Evolutionary conservation across 129 eudicot species (phyloP), one percentile per base, ranked within the genome.

Genomic region (Calendula officinalis): DNA sequence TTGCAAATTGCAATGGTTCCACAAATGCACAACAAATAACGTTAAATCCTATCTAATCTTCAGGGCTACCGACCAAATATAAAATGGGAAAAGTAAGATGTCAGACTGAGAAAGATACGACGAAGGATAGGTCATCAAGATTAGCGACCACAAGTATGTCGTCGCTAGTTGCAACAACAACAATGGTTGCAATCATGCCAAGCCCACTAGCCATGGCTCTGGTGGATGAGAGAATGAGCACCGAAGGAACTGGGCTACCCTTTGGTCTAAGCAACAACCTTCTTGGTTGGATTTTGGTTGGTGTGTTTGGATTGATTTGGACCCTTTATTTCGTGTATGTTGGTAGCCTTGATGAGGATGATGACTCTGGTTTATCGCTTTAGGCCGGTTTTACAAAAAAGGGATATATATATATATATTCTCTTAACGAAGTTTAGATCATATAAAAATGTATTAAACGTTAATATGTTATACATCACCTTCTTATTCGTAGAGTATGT

Each of bases 221-320:
- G 34, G 98, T 92, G 76, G 98, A 92, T 22, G 98, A 92, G 75
- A 92, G 98, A 72, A 78, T 92, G 96, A 92, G 95, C 83, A 85
- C 95, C 7, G 96, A 92, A 71, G 98, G 98, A 62, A 88, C 96
- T 0, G 96, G 98, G 13, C 87, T 92, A 9, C 98, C 98, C 13
- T 88, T 92, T 70, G 98, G 98, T 43, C 70, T 92, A 71, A 92
- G 98, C 82, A 92, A 79, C 78, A 92, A 92, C 74, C 89, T 92
- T 40, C 83, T 92, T 41, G 96, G 96, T 17, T 92, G 96, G 98
- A 78, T 92, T 54, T 80, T 88, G 56, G 39, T 88, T 8, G 96
- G 85, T 17, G 94, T 88, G 36, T 88, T 88, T 62, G 96, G 72
- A 51, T 78, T 92, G 67, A 85, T 92, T 7, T 92, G 96, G 98